Conservation (phyloP, 1,284 basidiomycete genomes). For the Tilletiaria anomala region DNA sequence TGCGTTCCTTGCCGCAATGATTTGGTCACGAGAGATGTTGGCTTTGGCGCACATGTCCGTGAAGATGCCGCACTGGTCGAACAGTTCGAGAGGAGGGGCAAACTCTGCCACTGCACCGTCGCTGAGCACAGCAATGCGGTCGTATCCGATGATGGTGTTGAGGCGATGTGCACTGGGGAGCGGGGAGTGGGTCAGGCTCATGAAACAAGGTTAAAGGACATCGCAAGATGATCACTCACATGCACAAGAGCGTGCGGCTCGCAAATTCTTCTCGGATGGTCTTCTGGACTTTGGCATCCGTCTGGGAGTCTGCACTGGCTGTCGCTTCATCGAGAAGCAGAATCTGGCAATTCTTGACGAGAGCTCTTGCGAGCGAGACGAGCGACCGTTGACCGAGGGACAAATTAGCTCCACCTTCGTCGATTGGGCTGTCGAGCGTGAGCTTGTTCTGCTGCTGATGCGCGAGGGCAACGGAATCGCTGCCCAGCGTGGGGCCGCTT, state of each 20-base stretch:
- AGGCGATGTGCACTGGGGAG: slow-evolving; percentile 47
- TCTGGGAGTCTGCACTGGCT: slow-evolving; percentile 61
- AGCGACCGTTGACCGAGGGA: slow-evolving; percentile 40
- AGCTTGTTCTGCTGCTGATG: slow-evolving; percentile 20
- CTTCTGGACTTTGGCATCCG: slow-evolving; percentile 66
- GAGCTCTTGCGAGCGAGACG: slow-evolving; percentile 37
- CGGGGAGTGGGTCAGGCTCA: too few relatives aligned
- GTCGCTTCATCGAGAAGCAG: slow-evolving; percentile 53
- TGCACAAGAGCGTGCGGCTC: slow-evolving; percentile 63
- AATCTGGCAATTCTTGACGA: slow-evolving; percentile 32
- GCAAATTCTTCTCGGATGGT: slow-evolving; percentile 71
- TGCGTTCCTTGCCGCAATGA: slow-evolving; percentile 10
- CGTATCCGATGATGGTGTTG: slow-evolving; percentile 64
- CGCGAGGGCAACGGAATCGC: slow-evolving; percentile 5
- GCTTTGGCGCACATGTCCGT: slow-evolving; percentile 56
- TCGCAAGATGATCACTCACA: slow-evolving; percentile 28
- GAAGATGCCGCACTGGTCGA: slow-evolving; percentile 50
- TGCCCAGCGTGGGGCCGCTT: not conserved
- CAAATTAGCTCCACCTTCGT: slow-evolving; percentile 37
- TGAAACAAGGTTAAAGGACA: not conserved
- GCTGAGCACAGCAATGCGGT: slow-evolving; percentile 64
- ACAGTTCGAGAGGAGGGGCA: slow-evolving; percentile 54
- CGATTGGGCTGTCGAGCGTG: slow-evolving; percentile 32
- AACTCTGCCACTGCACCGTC: slow-evolving; percentile 58
- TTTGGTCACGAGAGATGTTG: slow-evolving; percentile 49